These are phyloP conservation scores for Aspergillus clavatus DNA, from an alignment of 2,329 filamentous ascomycete species.

Conservation along the genomic window DNA sequence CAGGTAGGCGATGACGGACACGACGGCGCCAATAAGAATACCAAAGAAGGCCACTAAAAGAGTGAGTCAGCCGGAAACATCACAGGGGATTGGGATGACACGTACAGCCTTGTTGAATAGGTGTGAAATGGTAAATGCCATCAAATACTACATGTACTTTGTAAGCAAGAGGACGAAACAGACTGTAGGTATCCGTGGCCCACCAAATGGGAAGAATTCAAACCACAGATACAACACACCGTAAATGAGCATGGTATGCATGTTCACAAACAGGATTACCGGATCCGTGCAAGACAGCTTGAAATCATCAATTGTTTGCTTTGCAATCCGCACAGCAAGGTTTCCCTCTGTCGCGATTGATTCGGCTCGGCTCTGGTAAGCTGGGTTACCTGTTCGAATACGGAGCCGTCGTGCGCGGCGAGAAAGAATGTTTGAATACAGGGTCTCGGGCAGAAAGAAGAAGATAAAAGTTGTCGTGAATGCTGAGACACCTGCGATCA, in stretches of 20 bases:
- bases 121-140: constrained; percentile 10
- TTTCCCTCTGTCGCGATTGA: too few species aligned
- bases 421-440: constrained; percentile 9
- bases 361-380: constrained; percentile 8
- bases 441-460: constrained; percentile 8
- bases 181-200: too few species aligned
- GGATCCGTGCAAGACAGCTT: constrained; percentile 9
- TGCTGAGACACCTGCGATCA: constrained; percentile 1
- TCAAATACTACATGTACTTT: constrained; percentile 13
- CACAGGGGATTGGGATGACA: too few species aligned
- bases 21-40: constrained; percentile 9
- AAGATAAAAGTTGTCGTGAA: constrained; percentile 1
- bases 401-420: constrained; percentile 11
- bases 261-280: constrained; percentile 10
- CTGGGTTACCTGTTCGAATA: constrained; percentile 4
- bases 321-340: too few species aligned
- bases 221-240: constrained; percentile 18
- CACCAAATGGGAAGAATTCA: constrained; percentile 18
- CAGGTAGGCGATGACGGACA: constrained; percentile 7
- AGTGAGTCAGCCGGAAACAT: too few species aligned
- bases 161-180: too few species aligned
- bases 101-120: constrained; percentile 9
- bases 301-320: too few species aligned
- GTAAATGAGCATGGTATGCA: constrained; percentile 16
- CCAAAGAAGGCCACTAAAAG: constrained; percentile 13